Percentiles rank a stretch among this genome's conserved stretches.
These are phyloP conservation scores for Cochlearia excelsa DNA, from an alignment of 345 rosid genomes.

Conservation along the genomic window DNA sequence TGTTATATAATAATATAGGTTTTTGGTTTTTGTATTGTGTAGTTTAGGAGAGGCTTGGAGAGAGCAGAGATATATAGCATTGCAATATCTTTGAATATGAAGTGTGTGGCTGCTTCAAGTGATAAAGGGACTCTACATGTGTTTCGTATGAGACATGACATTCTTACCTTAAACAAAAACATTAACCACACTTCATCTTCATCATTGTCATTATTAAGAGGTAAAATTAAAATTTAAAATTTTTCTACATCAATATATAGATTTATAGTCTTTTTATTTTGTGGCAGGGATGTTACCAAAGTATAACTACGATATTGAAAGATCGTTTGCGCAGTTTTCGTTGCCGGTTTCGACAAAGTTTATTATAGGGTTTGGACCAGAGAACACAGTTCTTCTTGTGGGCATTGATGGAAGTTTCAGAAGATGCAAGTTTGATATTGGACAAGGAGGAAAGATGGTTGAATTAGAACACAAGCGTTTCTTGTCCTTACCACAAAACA, in stretches of 20 bases:
- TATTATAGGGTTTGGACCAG: constrained; percentile 77
- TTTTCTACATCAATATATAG: no score
- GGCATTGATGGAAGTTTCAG: constrained; percentile 87
- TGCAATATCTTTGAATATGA: constrained; percentile 58
- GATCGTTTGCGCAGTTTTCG: constrained; percentile 88
- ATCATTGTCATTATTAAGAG: constrained; percentile 69
- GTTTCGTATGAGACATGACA: constrained; percentile 66
- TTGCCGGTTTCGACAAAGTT: constrained; percentile 61
- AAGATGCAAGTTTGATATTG: constrained; percentile 71
- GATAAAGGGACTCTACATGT: constrained; percentile 83
- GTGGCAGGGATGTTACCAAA: constrained; percentile 74
- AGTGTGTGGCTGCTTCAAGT: constrained; percentile 83
- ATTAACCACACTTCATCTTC: constrained; percentile 48
- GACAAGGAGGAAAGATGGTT: constrained; percentile 79
- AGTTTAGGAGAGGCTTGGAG: constrained; percentile 86
- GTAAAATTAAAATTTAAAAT: constrained; percentile 40
- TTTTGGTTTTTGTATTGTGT: constrained; percentile 24
- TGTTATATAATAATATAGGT: no score
- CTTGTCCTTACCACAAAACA: constrained; percentile 17
- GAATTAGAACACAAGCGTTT: constrained; percentile 69
- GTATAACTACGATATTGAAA: constrained; percentile 69
- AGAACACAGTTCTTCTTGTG: constrained; percentile 54
- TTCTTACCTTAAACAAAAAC: constrained; percentile 49
- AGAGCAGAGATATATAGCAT: constrained; percentile 72
- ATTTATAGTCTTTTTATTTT: no score